Percentiles rank a stretch among this genome's conserved stretches.
phyloP scores from a whole-genome alignment of 768 basidiomycete genomes.

The Leccinum rimulosum region DNA sequence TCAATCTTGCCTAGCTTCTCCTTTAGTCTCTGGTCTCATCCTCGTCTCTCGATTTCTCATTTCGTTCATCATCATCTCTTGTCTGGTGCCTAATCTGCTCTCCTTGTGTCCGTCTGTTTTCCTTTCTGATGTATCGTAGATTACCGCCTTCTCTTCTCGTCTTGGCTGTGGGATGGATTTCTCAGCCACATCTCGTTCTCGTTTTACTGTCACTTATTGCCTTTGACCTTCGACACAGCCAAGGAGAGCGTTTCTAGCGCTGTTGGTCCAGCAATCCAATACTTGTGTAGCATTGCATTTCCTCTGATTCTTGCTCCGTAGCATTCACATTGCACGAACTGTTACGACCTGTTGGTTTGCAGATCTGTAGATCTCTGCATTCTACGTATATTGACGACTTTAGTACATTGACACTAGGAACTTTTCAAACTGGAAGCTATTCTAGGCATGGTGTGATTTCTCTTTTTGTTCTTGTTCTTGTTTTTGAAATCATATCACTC shows the following conservation, averaged over 20 bases:
- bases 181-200: slow-evolving; percentile 23
- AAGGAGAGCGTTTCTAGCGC: slow-evolving; percentile 32
- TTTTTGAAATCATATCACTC: not conserved
- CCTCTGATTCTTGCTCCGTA: too few relatives aligned
- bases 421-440: not conserved
- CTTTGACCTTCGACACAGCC: slow-evolving; percentile 36
- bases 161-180: slow-evolving; percentile 32
- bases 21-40: slow-evolving; percentile 16
- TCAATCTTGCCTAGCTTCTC: slow-evolving; percentile 18
- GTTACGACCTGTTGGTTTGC: slow-evolving; percentile 15
- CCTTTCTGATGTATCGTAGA: slow-evolving; percentile 31
- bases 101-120: slow-evolving; percentile 26
- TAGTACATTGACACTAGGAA: slow-evolving; percentile 12
- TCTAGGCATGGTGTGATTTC: not conserved
- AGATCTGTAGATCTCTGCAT: slow-evolving; percentile 35
- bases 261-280: slow-evolving; percentile 31
- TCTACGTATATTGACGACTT: slow-evolving; percentile 20
- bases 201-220: slow-evolving; percentile 33
- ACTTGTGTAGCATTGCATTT: too few relatives aligned
- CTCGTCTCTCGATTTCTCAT: slow-evolving; percentile 8
- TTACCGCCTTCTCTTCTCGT: slow-evolving; percentile 27
- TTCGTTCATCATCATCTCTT: slow-evolving; percentile 13
- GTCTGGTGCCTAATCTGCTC: slow-evolving; percentile 17
- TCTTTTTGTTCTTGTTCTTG: not conserved
- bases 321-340: too few relatives aligned